These are phyloP conservation scores for Oryza australiensis DNA, from an alignment of 176 grass and related monocot genomes.

Conservation along the genomic window DNA sequence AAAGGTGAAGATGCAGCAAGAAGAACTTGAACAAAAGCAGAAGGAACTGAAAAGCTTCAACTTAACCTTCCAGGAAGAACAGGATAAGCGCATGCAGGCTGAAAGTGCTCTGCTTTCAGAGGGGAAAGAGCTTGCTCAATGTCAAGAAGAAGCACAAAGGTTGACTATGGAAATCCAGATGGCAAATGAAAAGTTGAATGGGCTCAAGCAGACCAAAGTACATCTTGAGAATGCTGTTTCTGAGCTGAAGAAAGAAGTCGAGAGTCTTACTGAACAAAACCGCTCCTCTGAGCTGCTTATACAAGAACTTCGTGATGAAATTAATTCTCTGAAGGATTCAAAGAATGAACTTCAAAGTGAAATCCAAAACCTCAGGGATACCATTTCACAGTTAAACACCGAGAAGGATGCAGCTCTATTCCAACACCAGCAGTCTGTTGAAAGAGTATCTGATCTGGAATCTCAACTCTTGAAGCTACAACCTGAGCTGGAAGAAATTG, in stretches of 20 bases:
- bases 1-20: constrained; percentile 61
- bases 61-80: constrained; percentile 54
- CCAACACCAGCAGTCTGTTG: constrained; percentile 39
- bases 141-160: constrained; percentile 53
- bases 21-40: constrained; percentile 63
- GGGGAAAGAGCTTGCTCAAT: constrained; percentile 44
- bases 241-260: constrained; percentile 65
- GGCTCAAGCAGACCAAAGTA: constrained; percentile 48
- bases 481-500: constrained; percentile 40
- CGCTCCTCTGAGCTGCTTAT: constrained; percentile 51
- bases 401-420: constrained; percentile 44
- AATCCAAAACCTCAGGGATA: constrained; percentile 54
- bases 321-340: constrained; percentile 48
- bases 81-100: constrained; percentile 48
- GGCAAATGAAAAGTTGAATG: constrained; percentile 47
- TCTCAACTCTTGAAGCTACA: constrained; percentile 43
- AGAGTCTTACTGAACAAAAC: constrained; percentile 61
- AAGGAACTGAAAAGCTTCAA: constrained; percentile 59
- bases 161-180: constrained; percentile 55
- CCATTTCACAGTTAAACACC: constrained; percentile 37
- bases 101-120: constrained; percentile 57
- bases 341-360: constrained; percentile 62
- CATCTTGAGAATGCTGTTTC: constrained; percentile 56
- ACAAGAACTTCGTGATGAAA: constrained; percentile 52
- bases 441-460: constrained; percentile 36